Base-by-base conservation (phyloP, 2,329 filamentous ascomycete genomes). In the Microascus cirrosus region DNA sequence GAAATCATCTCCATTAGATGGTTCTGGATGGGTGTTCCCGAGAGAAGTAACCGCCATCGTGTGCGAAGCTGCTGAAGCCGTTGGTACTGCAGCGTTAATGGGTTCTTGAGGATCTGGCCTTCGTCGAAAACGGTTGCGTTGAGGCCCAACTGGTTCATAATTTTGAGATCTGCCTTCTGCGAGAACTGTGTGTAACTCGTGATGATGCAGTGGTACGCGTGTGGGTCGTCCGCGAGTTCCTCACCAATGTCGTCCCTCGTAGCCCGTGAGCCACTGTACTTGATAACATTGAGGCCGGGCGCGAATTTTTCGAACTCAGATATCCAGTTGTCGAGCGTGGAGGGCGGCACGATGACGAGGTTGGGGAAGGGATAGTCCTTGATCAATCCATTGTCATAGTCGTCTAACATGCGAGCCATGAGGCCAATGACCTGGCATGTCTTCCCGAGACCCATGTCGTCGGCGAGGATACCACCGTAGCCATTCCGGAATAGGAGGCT, bases 381-480 rank as follows among this genome's bases (percentile, higher is more conserved):
- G 2, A 63, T 61, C 5, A 61, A 61, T 2, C 62, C 61, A 6
- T 66, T 65, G 36, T 76, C 67, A 60, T 77, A 83, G 34, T 82
- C 82, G 66, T 91, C 84, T 18, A 89, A 84, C 28, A 99, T 76
- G 65, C 96, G 86, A 18, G 90, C 88, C 53, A 99, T 79, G 65
- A 99, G 90, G 0, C 90, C 85, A 63, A 99, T 96, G 61, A 97
- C 90, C 67, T 99, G 93, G 65, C 91, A 96, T 0, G 94, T 99
- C 77, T 99, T 99, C 53, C 94, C 94, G 48, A 93, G 76, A 56
- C 89, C 94, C 94, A 99, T 99, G 68, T 99, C 94, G 68, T 99
- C 94, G 1, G 94, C 94, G 20, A 99, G 77, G 59, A 99, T 97
- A 61, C 91, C 93, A 53, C 90, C 93, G 56, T 95, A 81, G 32